phyloP scores from a whole-genome alignment of 2,329 filamentous ascomycete species.

The Lachnellula cervina region DNA sequence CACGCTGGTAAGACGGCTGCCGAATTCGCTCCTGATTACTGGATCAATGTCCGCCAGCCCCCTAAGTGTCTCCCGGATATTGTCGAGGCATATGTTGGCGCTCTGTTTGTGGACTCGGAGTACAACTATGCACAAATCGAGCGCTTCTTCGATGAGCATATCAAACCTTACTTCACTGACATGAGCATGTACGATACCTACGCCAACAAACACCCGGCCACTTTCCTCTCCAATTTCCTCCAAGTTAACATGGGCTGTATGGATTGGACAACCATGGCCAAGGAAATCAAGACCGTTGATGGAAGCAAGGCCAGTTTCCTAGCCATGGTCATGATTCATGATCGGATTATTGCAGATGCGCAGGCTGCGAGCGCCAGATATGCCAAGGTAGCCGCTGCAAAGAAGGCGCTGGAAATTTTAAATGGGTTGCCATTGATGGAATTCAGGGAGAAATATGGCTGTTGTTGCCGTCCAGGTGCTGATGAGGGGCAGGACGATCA shows the following conservation, averaged over 20 bases:
- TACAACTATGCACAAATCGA: conserved; percentile 74
- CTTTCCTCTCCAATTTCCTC: conserved; percentile 62
- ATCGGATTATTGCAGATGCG: conserved; percentile 57
- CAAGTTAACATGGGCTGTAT: conserved; percentile 61
- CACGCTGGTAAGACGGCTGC: conserved; percentile 32
- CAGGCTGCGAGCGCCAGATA: conserved; percentile 62
- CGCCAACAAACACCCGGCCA: conserved; percentile 81
- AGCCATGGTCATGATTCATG: conserved; percentile 73
- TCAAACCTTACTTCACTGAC: conserved; percentile 75
- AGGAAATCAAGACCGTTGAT: conserved; percentile 38
- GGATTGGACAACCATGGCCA: conserved; percentile 45
- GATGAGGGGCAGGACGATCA: conserved; percentile 9
- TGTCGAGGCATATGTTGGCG: conserved; percentile 83
- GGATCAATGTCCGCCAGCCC: conserved; percentile 57
- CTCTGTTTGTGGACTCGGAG: conserved; percentile 82
- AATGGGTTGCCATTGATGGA: conserved; percentile 44
- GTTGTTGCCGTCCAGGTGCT: conserved; percentile 48
- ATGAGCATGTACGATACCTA: conserved; percentile 86
- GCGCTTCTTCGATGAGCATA: conserved; percentile 68
- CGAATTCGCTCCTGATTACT: conserved; percentile 59
- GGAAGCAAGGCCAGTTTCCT: conserved; percentile 49
- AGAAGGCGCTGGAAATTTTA: conserved; percentile 49
- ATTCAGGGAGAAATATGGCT: conserved; percentile 57
- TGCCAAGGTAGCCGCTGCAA: conserved; percentile 65
- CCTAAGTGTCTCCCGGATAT: conserved; percentile 80